A percentile compares a stretch with the other conserved stretches of the same genome.
Evolutionary conservation across 129 eudicot species (phyloP).

Genomic region (Gnaphalium uliginosum): DNA sequence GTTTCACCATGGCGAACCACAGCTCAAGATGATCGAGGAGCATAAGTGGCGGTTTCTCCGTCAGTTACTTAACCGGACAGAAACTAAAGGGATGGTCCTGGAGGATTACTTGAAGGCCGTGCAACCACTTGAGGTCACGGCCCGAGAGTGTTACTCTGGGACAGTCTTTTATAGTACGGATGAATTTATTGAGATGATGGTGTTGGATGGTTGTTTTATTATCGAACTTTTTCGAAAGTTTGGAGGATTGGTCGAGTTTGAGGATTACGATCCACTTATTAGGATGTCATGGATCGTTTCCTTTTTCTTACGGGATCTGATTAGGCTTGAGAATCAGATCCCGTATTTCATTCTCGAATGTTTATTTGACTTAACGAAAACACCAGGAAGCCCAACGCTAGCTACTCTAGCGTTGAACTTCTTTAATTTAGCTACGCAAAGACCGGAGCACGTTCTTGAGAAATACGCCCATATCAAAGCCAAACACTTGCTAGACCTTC

Average conservation of each 20-base stretch:
- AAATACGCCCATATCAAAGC: slow-evolving; percentile 38
- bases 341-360: slow-evolving; percentile 64
- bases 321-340: slow-evolving; percentile 76
- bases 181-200: slow-evolving; percentile 77
- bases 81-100: slow-evolving; percentile 34
- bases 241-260: slow-evolving; percentile 37
- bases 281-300: slow-evolving; percentile 71
- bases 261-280: slow-evolving; percentile 58
- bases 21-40: slow-evolving; percentile 72
- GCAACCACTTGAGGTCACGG: slow-evolving; percentile 49
- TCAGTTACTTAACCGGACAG: slow-evolving; percentile 42
- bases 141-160: slow-evolving; percentile 69
- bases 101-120: slow-evolving; percentile 47
- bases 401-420: slow-evolving; percentile 41
- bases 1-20: slow-evolving; percentile 60
- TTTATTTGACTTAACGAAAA: slow-evolving; percentile 49
- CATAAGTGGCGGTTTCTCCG: slow-evolving; percentile 81
- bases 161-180: slow-evolving; percentile 29
- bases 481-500: slow-evolving; percentile 67
- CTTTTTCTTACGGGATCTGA: slow-evolving; percentile 65
- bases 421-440: slow-evolving; percentile 45
- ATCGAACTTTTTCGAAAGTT: slow-evolving; percentile 64
- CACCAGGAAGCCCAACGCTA: slow-evolving; percentile 37
- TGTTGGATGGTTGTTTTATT: slow-evolving; percentile 83
- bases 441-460: slow-evolving; percentile 38